A percentile compares a stretch with the other conserved stretches of the same genome.
phyloP scores from a whole-genome alignment of 371 early-diverging fungal species.

The Rhizopus sp. region DNA sequence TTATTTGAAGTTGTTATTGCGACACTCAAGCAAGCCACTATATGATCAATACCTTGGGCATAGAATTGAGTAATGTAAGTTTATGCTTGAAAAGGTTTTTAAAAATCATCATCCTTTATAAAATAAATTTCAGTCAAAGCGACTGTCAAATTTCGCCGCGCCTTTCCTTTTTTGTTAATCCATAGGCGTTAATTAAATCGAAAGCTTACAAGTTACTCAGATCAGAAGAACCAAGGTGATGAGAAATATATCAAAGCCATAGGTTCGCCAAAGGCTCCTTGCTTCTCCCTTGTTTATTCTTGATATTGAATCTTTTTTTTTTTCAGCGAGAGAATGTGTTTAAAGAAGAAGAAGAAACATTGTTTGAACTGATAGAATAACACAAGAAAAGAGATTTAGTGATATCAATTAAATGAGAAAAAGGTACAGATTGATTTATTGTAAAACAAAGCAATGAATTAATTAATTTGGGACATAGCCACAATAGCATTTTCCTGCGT shows the following conservation, averaged over 20 bases:
- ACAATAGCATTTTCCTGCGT: slow-evolving; percentile 9
- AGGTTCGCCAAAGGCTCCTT: too few species aligned
- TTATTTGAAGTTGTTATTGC: background rate
- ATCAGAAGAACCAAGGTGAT: too few species aligned
- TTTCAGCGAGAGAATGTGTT: too few species aligned
- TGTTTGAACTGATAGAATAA: background rate
- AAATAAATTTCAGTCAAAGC: too few species aligned
- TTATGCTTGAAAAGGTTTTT: background rate
- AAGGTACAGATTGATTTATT: background rate
- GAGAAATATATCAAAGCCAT: too few species aligned
- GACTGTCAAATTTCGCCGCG: too few species aligned
- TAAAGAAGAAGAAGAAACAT: background rate
- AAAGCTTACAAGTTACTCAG: too few species aligned
- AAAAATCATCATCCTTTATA: too few species aligned
- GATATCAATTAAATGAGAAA: background rate
- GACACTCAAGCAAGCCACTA: background rate
- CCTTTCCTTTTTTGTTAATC: too few species aligned
- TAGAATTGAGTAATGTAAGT: slow-evolving; percentile 24
- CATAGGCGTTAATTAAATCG: too few species aligned
- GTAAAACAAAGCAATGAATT: background rate
- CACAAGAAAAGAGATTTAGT: background rate
- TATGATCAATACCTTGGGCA: slow-evolving; percentile 24
- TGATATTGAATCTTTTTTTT: too few species aligned
- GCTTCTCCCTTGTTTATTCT: too few species aligned
- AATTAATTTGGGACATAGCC: slow-evolving; percentile 3